phyloP scores from a whole-genome alignment of 2,329 filamentous ascomycete genomes.

The Trichoderma brevicompactum region DNA sequence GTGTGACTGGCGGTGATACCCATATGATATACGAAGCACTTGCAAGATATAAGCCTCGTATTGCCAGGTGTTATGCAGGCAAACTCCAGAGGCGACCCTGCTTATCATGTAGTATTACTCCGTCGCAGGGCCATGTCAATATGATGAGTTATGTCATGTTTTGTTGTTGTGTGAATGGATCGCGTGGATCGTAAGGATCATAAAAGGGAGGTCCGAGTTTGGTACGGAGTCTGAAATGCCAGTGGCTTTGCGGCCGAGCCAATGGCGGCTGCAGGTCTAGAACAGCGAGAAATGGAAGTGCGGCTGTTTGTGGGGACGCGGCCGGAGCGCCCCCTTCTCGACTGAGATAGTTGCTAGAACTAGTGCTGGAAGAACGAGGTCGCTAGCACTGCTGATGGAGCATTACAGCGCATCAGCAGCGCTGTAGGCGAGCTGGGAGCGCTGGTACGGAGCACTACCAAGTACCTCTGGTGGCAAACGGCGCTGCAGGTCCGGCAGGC shows the following conservation, averaged over 20 bases:
- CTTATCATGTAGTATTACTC: neutral
- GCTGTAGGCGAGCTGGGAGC: too few species aligned
- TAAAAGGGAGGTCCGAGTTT: constrained; percentile 2
- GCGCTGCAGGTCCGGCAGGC: neutral
- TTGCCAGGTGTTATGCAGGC: neutral
- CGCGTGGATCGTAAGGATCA: neutral
- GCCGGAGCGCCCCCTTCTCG: neutral
- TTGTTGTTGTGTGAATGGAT: constrained; percentile 7
- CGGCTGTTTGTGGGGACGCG: constrained; percentile 20
- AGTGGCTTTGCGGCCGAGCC: neutral
- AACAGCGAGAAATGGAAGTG: constrained; percentile 19
- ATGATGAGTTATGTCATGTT: constrained; percentile 5
- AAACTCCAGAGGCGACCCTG: neutral
- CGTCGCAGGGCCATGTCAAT: neutral
- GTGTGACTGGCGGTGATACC: constrained; percentile 26
- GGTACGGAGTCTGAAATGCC: constrained; percentile 1
- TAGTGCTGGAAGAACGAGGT: neutral
- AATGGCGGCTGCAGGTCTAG: constrained; percentile 17
- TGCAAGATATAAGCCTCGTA: constrained; percentile 1
- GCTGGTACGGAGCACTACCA: too few species aligned
- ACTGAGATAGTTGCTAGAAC: neutral
- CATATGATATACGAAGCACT: constrained; percentile 3
- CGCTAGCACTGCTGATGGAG: neutral
- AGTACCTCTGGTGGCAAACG: too few species aligned
- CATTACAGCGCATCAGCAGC: too few species aligned